Evolutionary conservation across 495 filamentous ascomycete genomes (phyloP), one percentile per base, ranked within the genome.

Genomic region (Aspergillus sclerotiicarbonarius): DNA sequence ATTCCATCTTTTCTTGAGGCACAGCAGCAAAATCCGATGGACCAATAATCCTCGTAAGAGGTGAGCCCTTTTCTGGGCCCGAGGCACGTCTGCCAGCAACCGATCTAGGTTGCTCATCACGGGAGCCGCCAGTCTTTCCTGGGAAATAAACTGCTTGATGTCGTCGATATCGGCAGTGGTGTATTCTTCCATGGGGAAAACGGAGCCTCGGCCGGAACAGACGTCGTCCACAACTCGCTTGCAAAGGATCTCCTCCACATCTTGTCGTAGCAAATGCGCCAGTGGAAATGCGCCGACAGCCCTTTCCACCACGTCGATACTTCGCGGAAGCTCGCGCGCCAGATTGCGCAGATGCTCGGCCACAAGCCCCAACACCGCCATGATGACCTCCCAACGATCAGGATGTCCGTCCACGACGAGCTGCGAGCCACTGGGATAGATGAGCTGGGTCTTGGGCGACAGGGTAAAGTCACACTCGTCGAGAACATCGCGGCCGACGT

Each of bases 381-480:
- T 80, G 32, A 83, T 78, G 1, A 81, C 62, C 0, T 60, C 64
- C 88, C 88, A 91, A 37, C 87, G 73, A 15, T 76, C 64, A 0
- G 85, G 84, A 54, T 78, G 80, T 8, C 80, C 71, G 18, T 89
- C 85, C 3, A 85, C 74, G 0, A 76, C 56, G 13, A 66, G 55
- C 54, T 86, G 84, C 0, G 62, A 56, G 15, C 88, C 87, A 56
- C 85, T 82, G 0, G 86, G 85, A 59, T 90, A 91, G n/a, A 90
- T 80, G 0, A 89, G 64, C 58, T 88, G 82, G 12, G 80, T 82
- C 48, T 76, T 79, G 9, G 80, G 76, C 51, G 76, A 81, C 8
- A 88, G 76, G 39, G 81, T 85, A 52, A 86, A 81, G 57, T 89
- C 85, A 50, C 82, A 84, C 68, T 88, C 84, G 51, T 89, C 84